Conservation (phyloP, 1,139 yeast species). For the Candida frijolesensis region DNA sequence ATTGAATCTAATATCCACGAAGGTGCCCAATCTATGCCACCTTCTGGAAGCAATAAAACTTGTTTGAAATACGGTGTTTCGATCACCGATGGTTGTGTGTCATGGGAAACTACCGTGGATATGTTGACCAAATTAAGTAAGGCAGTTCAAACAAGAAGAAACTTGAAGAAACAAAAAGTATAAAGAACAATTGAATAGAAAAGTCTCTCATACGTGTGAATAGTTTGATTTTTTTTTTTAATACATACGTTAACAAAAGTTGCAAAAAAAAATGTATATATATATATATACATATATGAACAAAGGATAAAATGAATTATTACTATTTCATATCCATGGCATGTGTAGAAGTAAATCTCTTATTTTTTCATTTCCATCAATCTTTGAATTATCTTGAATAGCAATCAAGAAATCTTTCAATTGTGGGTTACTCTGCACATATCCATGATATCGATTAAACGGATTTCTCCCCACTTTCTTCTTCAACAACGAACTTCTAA, state of each 20-base stretch:
- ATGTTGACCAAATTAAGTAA: conserved; percentile 73
- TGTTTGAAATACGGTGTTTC: conserved; percentile 85
- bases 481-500: conserved; percentile 37
- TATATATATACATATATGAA: background rate
- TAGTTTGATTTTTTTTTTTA: background rate
- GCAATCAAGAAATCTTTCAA: conserved; percentile 24
- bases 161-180: conserved; percentile 20
- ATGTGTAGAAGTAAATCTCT: conserved; percentile 12
- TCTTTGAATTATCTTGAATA: conserved; percentile 12
- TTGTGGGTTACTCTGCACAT: conserved; percentile 31
- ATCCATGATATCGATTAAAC: conserved; percentile 49
- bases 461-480: conserved; percentile 63
- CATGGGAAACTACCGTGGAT: conserved; percentile 79
- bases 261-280: background rate
- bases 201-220: background rate
- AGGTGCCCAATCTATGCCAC: conserved; percentile 89
- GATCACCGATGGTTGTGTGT: conserved; percentile 95
- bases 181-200: conserved; percentile 5
- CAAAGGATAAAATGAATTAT: background rate
- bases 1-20: conserved; percentile 89
- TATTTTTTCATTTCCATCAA: conserved; percentile 17
- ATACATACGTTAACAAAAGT: conserved; percentile 1
- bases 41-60: conserved; percentile 66
- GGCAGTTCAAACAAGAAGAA: conserved; percentile 80
- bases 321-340: conserved; percentile 11